Conservation (phyloP, 176 grass and related monocot species). For the Leersia perrieri region DNA sequence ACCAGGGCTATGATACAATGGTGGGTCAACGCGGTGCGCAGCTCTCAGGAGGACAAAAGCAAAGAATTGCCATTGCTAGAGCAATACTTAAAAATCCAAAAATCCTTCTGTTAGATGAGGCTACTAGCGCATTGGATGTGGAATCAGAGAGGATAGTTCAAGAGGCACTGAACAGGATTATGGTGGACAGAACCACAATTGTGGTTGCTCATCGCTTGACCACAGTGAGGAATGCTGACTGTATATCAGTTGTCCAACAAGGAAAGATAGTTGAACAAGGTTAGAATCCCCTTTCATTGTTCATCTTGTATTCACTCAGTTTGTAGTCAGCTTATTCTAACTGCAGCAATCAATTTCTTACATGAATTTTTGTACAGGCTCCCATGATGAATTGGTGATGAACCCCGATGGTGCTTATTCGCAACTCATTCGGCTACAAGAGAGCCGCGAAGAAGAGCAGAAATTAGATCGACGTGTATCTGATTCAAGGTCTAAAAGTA, state of each 20-base stretch:
- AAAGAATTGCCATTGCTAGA: conserved; percentile 86
- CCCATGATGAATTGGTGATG: conserved; percentile 65
- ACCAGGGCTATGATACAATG: conserved; percentile 83
- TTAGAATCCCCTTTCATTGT: conserved; percentile 23
- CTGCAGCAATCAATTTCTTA: conserved; percentile 1
- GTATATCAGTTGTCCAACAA: conserved; percentile 73
- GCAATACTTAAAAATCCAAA: conserved; percentile 78
- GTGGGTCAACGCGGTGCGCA: conserved; percentile 82
- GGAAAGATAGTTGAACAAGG: conserved; percentile 93
- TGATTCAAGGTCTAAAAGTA: conserved; percentile 48
- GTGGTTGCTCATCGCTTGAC: conserved; percentile 83
- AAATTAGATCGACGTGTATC: conserved; percentile 19
- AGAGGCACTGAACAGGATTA: conserved; percentile 81
- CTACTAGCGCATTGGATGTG: conserved; percentile 86
- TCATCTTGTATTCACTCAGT: not conserved
- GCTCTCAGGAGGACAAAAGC: conserved; percentile 86
- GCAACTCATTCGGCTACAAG: conserved; percentile 65
- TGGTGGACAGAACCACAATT: conserved; percentile 75
- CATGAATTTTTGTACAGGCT: conserved; percentile 38
- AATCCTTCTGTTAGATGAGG: conserved; percentile 87
- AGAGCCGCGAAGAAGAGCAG: conserved; percentile 45
- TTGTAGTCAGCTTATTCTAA: not conserved
- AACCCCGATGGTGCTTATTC: conserved; percentile 71
- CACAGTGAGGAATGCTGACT: conserved; percentile 78
- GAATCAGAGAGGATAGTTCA: conserved; percentile 84